Conservation (phyloP, 2,329 filamentous ascomycete species). For the Cladosporium sp. region DNA sequence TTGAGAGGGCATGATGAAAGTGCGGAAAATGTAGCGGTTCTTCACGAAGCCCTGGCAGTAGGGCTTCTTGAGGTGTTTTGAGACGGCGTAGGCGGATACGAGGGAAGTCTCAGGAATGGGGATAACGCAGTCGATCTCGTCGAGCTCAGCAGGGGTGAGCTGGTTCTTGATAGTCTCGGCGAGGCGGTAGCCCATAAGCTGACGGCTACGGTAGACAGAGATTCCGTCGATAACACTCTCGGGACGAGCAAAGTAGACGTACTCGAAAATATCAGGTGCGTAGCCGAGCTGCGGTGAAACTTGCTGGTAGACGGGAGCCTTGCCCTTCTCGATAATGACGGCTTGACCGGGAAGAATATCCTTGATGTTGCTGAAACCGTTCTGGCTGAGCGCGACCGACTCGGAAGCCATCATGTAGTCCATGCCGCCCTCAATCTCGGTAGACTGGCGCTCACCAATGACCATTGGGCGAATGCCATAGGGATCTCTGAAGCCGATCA, state of each 20-base stretch:
- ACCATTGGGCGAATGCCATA: slow-evolving; percentile 82
- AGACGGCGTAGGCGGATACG: slow-evolving; percentile 74
- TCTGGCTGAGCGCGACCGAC: slow-evolving; percentile 77
- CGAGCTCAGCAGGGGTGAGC: slow-evolving; percentile 67
- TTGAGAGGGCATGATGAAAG: slow-evolving; percentile 85
- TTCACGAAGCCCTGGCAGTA: slow-evolving; percentile 83
- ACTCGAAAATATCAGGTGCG: slow-evolving; percentile 84
- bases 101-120: slow-evolving; percentile 83
- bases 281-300: slow-evolving; percentile 69
- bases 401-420: slow-evolving; percentile 94
- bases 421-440: slow-evolving; percentile 51
- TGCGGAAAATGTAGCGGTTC: slow-evolving; percentile 85
- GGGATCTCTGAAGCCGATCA: slow-evolving; percentile 76
- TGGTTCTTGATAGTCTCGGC: slow-evolving; percentile 69
- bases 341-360: slow-evolving; percentile 83
- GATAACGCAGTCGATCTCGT: slow-evolving; percentile 80
- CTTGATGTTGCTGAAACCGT: slow-evolving; percentile 73
- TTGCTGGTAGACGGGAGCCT: slow-evolving; percentile 71
- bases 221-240: slow-evolving; percentile 86
- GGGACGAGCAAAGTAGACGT: slow-evolving; percentile 82
- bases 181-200: slow-evolving; percentile 82
- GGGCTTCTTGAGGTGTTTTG: slow-evolving; percentile 72
- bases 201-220: slow-evolving; percentile 77
- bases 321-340: slow-evolving; percentile 80
- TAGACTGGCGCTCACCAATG: slow-evolving; percentile 66